Evolutionary conservation across 2,329 filamentous ascomycete species (phyloP).

Genomic region (Ophiocordyceps camponoti-leonardi): DNA sequence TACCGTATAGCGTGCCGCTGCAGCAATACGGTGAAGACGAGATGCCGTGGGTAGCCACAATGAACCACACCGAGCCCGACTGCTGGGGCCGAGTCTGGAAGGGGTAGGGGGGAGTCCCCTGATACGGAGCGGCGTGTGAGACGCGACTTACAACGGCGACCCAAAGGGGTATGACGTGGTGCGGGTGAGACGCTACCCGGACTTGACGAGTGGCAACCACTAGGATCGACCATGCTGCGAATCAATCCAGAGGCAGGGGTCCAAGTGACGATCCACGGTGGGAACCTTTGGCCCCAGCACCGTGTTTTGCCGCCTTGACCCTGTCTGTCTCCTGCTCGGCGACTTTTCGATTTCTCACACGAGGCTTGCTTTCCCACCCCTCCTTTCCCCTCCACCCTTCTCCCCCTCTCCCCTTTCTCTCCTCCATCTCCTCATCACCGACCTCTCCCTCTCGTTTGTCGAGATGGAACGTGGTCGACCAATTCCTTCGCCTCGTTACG

Average conservation of each 20-base stretch:
- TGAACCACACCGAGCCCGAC: conserved; percentile 42
- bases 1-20: conserved; percentile 72
- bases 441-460: not conserved
- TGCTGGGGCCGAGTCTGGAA: conserved; percentile 30
- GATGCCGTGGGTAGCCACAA: conserved; percentile 60
- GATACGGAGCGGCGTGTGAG: too few species aligned
- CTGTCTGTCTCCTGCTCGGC: too few species aligned
- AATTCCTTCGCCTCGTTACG: not conserved
- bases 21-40: conserved; percentile 45
- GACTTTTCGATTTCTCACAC: too few species aligned
- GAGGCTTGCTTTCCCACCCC: not conserved
- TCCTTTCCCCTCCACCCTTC: not conserved
- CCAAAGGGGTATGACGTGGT: too few species aligned
- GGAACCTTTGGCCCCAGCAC: not conserved
- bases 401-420: not conserved
- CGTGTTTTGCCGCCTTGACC: not conserved
- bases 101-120: not conserved
- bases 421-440: not conserved
- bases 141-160: too few species aligned
- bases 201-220: not conserved
- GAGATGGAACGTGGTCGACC: conserved; percentile 2
- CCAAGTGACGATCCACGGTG: not conserved
- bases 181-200: too few species aligned
- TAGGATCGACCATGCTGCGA: not conserved
- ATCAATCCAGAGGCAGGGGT: not conserved